Conservation (phyloP, 2,329 filamentous ascomycete genomes). For the Lachnum nothofagi region DNA sequence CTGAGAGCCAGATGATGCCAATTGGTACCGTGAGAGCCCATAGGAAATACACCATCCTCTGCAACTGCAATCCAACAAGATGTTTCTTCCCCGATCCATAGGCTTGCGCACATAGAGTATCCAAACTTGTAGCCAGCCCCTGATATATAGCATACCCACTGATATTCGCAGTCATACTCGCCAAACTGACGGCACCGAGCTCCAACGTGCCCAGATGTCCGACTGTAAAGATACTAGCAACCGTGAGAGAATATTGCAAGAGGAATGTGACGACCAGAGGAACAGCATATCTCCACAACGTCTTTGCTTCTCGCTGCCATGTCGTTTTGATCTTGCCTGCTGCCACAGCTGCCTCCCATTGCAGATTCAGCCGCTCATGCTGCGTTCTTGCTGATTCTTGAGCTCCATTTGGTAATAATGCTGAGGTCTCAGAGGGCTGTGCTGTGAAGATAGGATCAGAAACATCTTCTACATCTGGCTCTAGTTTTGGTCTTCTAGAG, state of each 20-base stretch:
- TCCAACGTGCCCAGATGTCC: conserved; percentile 69
- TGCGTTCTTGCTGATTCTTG: conserved; percentile 42
- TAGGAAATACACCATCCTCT: conserved; percentile 76
- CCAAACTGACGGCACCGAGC: conserved; percentile 61
- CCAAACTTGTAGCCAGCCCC: conserved; percentile 81
- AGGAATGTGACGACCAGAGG: conserved; percentile 71
- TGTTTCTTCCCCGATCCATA: conserved; percentile 88
- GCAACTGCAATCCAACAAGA: conserved; percentile 77
- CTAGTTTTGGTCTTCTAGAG: conserved; percentile 45
- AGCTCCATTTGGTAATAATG: conserved; percentile 36
- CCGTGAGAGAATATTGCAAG: conserved; percentile 79
- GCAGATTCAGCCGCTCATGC: conserved; percentile 59
- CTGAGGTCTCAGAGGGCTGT: conserved; percentile 38
- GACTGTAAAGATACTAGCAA: conserved; percentile 73
- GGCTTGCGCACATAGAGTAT: conserved; percentile 89
- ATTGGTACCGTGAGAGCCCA: conserved; percentile 69
- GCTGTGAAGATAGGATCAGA: conserved; percentile 12
- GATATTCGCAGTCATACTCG: conserved; percentile 76
- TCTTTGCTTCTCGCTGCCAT: conserved; percentile 85
- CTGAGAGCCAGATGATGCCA: conserved; percentile 63
- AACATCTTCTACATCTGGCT: conserved; percentile 38
- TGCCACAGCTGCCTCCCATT: conserved; percentile 81
- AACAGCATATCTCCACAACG: conserved; percentile 64
- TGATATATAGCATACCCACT: conserved; percentile 73
- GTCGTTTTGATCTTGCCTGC: conserved; percentile 80